Conservation (phyloP, 306 rosid species). For the Calophaca sinica region DNA sequence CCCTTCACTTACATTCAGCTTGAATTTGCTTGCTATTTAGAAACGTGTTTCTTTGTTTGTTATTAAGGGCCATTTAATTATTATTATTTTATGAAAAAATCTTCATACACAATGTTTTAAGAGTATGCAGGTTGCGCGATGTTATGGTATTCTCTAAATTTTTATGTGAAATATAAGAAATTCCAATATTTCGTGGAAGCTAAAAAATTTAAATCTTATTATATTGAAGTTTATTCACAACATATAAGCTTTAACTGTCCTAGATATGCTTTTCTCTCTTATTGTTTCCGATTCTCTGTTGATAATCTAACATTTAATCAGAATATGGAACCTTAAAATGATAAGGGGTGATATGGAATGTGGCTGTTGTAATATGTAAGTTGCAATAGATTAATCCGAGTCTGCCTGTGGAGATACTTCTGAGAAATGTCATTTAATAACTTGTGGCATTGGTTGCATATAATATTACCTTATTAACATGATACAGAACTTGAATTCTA, state of each 20-base stretch:
- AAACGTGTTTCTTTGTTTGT: not conserved
- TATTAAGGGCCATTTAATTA: not conserved
- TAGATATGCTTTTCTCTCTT: conserved; percentile 10
- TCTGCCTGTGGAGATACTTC: not conserved
- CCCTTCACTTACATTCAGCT: conserved; percentile 20
- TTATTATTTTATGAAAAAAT: conserved; percentile 15
- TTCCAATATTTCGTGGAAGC: too few relatives aligned
- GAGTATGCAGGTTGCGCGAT: too few relatives aligned
- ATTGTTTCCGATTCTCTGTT: not conserved
- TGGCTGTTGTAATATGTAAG: not conserved
- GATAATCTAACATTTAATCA: conserved; percentile 27
- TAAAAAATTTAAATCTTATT: too few relatives aligned
- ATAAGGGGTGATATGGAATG: conserved; percentile 1
- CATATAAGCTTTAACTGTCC: not conserved
- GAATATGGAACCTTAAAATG: conserved; percentile 15
- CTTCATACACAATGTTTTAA: not conserved
- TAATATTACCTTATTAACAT: conserved; percentile 5
- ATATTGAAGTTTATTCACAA: too few relatives aligned
- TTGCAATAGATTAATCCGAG: conserved; percentile 29
- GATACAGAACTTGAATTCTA: conserved; percentile 6
- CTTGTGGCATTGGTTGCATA: not conserved
- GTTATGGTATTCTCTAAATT: too few relatives aligned
- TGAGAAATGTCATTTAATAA: conserved; percentile 13
- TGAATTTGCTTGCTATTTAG: conserved; percentile 31
- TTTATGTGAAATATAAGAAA: too few relatives aligned